Conservation (phyloP, 768 basidiomycete genomes). For the Tephrocybe sp. region DNA sequence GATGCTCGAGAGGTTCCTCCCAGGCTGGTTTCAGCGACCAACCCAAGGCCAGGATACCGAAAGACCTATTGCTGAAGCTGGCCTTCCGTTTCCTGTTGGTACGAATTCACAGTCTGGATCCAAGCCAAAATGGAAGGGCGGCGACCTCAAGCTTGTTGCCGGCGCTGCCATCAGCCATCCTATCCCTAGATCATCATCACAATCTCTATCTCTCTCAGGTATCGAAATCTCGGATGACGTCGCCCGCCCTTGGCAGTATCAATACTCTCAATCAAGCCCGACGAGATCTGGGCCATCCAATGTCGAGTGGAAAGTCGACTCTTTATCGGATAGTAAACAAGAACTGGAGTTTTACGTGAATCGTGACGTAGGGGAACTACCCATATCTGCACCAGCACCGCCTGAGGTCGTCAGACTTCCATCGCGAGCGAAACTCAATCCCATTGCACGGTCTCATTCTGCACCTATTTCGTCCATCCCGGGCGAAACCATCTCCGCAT, state of each 20-base stretch:
- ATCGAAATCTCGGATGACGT: constrained; percentile 19
- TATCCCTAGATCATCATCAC: constrained; percentile 30
- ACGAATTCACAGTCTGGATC: constrained; percentile 9
- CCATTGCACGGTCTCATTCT: constrained; percentile 27
- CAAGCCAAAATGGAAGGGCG: constrained; percentile 18
- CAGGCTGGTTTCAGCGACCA: constrained; percentile 18
- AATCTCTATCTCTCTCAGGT: constrained; percentile 33
- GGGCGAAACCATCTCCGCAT: constrained; percentile 1
- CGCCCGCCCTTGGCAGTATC: constrained; percentile 6
- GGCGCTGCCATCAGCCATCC: constrained; percentile 32
- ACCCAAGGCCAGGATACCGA: neutral
- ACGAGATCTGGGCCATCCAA: constrained; percentile 33
- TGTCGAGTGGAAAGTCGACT: constrained; percentile 34
- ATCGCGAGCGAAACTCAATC: constrained; percentile 16
- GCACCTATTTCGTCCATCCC: constrained; percentile 23
- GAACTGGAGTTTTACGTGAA: neutral
- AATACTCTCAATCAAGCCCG: constrained; percentile 28
- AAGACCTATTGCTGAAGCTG: constrained; percentile 17
- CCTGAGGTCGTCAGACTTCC: constrained; percentile 22
- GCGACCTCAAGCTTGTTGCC: constrained; percentile 13
- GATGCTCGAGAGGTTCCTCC: constrained; percentile 27
- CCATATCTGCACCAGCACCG: constrained; percentile 10
- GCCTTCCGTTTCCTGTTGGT: constrained; percentile 27
- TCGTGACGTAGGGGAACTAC: neutral
- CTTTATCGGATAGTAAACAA: constrained; percentile 9